Evolutionary conservation across 352 stramenopile genomes (phyloP).

Genomic region (Phytophthora brassicae): DNA sequence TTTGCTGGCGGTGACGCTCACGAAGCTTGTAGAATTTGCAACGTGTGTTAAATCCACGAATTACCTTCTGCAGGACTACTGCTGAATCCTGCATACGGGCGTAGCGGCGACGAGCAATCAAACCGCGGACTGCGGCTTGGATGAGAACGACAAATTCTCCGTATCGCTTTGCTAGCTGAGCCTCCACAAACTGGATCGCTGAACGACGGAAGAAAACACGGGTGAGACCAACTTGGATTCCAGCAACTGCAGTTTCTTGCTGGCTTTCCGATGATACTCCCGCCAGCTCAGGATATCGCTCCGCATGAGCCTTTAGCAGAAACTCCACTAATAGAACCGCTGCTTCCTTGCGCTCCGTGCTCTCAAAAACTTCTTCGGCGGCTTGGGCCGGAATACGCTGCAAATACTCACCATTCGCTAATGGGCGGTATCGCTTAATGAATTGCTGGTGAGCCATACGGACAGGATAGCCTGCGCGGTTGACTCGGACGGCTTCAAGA

Average conservation of each 20-base stretch:
- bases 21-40: conserved; percentile 55
- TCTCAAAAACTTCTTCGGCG: conserved; percentile 54
- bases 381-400: conserved; percentile 59
- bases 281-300: conserved; percentile 61
- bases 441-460: conserved; percentile 94
- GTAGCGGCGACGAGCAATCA: conserved; percentile 56
- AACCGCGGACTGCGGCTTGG: conserved; percentile 63
- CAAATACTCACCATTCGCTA: conserved; percentile 68
- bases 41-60: conserved; percentile 71
- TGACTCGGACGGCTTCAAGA: conserved; percentile 98
- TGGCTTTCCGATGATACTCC: conserved; percentile 41
- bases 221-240: conserved; percentile 79
- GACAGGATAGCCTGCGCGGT: conserved; percentile 97
- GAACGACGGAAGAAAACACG: conserved; percentile 85
- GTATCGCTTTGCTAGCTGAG: conserved; percentile 83
- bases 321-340: conserved; percentile 66
- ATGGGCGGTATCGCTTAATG: conserved; percentile 85
- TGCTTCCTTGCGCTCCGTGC: conserved; percentile 50
- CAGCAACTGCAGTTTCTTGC: conserved; percentile 45
- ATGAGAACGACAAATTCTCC: conserved; percentile 88
- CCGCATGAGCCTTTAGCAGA: conserved; percentile 65
- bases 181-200: conserved; percentile 86
- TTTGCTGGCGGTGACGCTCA: conserved; percentile 46
- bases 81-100: conserved; percentile 45
- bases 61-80: conserved; percentile 53